A percentile compares a stretch with the other conserved stretches of the same genome.
Evolutionary conservation across 2,329 filamentous ascomycete genomes (phyloP).

Genomic region (Venturia nashicola): DNA sequence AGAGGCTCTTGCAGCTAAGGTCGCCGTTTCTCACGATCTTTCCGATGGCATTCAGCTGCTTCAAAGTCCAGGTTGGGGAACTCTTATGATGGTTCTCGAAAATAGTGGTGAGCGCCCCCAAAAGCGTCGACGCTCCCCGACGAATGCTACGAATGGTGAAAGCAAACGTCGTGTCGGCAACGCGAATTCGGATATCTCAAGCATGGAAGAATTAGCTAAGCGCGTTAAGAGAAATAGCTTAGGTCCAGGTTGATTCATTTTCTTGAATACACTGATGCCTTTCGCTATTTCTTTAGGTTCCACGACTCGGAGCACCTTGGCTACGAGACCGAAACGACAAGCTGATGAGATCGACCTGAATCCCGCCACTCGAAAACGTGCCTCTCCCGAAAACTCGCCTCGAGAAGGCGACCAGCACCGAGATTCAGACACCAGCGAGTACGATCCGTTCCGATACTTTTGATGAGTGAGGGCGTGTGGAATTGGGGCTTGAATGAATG

Average conservation of each 20-base stretch:
- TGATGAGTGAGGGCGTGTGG: background rate
- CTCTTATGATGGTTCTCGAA: slow-evolving; percentile 82
- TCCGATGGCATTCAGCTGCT: slow-evolving; percentile 72
- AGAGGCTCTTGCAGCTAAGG: slow-evolving; percentile 70
- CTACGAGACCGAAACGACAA: background rate
- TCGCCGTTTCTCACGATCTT: slow-evolving; percentile 70
- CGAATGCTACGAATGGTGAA: slow-evolving; percentile 23
- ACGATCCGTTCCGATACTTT: background rate
- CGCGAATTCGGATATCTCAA: slow-evolving; percentile 23
- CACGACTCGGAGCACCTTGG: background rate
- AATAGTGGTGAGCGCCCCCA: slow-evolving; percentile 93
- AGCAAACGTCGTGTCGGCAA: slow-evolving; percentile 16
- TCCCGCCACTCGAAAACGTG: background rate
- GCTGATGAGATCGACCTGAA: background rate
- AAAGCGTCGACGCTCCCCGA: slow-evolving; percentile 43
- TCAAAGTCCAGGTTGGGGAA: slow-evolving; percentile 86
- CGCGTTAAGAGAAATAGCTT: slow-evolving; percentile 51
- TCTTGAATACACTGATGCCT: slow-evolving; percentile 4
- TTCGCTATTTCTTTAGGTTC: slow-evolving; percentile 4
- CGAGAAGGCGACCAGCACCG: background rate
- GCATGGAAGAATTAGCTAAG: slow-evolving; percentile 50
- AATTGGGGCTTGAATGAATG: background rate
- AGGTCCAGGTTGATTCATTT: slow-evolving; percentile 12
- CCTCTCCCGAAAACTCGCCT: background rate
- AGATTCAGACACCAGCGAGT: background rate